Evolutionary conservation across 129 eudicot genomes (phyloP).

Genomic region (Lonicera japonica): DNA sequence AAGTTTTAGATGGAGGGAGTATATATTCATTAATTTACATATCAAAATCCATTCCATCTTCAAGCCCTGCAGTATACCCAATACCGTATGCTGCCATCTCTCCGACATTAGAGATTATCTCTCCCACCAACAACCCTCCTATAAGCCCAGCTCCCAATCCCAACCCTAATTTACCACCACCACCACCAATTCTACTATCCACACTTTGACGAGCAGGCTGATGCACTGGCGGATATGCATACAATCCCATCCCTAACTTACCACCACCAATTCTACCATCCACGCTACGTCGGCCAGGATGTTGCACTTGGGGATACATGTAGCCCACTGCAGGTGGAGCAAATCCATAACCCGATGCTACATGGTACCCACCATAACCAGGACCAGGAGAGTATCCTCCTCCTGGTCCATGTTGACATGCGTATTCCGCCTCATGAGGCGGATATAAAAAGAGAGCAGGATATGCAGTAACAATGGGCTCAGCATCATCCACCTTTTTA

Average conservation of each 20-base stretch:
- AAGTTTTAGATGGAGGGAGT: too few relatives aligned
- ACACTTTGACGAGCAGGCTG: conserved; percentile 11
- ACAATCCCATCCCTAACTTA: conserved; percentile 36
- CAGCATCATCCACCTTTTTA: not conserved
- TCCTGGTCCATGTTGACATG: conserved; percentile 6
- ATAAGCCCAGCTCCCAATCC: conserved; percentile 54
- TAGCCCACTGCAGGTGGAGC: too few relatives aligned
- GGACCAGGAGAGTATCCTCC: conserved; percentile 7
- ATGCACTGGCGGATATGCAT: conserved; percentile 19
- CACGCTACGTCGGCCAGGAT: conserved; percentile 10
- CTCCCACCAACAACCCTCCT: conserved; percentile 46
- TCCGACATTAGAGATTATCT: conserved; percentile 28
- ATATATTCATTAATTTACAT: too few relatives aligned
- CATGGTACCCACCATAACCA: conserved; percentile 6
- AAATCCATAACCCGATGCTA: not conserved
- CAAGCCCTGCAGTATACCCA: conserved; percentile 31
- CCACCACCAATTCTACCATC: conserved; percentile 18
- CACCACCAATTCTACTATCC: conserved; percentile 11
- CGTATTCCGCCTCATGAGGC: not conserved
- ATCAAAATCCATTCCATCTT: too few relatives aligned
- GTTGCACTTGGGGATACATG: conserved; percentile 19
- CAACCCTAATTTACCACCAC: conserved; percentile 30
- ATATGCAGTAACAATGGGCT: conserved; percentile 37
- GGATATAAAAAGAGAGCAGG: conserved; percentile 4
- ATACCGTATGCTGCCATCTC: conserved; percentile 29